Percentiles rank a stretch among this genome's conserved stretches.
Conservation (phyloP, 345 rosid species). For the Lepidium didymum region DNA sequence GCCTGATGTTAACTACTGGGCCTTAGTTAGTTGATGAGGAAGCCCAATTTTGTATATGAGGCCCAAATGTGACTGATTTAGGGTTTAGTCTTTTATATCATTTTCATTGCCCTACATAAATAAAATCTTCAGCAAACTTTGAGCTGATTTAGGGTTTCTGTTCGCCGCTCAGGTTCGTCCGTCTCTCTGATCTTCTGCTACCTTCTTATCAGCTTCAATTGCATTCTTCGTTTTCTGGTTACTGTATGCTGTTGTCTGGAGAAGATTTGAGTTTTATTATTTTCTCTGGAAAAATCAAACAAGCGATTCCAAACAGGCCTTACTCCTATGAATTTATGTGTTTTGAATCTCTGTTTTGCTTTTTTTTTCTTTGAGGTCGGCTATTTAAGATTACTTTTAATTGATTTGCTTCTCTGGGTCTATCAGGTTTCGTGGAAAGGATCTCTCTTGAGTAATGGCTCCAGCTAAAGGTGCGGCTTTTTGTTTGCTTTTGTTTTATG, state of each 20-base stretch:
- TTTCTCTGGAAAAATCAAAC: background rate
- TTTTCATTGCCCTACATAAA: background rate
- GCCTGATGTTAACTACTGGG: too few species aligned
- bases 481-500: background rate
- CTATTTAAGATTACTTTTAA: background rate
- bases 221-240: background rate
- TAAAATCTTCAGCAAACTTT: background rate
- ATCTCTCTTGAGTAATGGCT: conserved; percentile 23
- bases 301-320: too few species aligned
- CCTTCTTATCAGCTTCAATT: background rate
- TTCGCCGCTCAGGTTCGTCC: conserved; percentile 24
- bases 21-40: background rate
- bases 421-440: conserved; percentile 15
- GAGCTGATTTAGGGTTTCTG: background rate
- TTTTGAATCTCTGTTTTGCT: background rate
- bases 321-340: too few species aligned
- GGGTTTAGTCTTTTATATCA: background rate
- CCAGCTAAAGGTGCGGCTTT: conserved; percentile 27
- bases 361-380: too few species aligned
- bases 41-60: background rate
- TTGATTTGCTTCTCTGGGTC: conserved; percentile 1
- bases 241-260: background rate
- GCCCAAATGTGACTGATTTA: background rate
- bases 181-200: background rate
- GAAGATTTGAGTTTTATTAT: background rate